These are phyloP conservation scores for Pyricularia sp. DNA, from an alignment of 2,329 filamentous ascomycete genomes.

Conservation along the genomic window DNA sequence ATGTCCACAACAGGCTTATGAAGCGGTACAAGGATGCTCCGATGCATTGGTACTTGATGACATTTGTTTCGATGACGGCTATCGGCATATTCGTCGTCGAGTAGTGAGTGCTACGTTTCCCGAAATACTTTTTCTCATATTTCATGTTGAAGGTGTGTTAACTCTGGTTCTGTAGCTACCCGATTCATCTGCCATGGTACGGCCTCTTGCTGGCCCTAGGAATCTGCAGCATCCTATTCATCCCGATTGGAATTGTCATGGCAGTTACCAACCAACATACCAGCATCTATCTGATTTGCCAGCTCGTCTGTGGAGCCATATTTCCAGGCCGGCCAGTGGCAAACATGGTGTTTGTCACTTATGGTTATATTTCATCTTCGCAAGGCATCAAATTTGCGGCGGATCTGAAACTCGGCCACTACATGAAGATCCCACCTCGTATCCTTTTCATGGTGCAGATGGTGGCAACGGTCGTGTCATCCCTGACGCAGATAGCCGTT, in stretches of 20 bases:
- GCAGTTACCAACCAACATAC: constrained; percentile 85
- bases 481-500: constrained; percentile 71
- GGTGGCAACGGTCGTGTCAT: constrained; percentile 65
- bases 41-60: constrained; percentile 69
- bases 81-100: constrained; percentile 79
- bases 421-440: constrained; percentile 80
- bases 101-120: constrained; percentile 46
- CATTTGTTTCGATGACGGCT: constrained; percentile 65
- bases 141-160: background rate
- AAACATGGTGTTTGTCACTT: constrained; percentile 91
- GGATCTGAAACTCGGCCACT: constrained; percentile 79
- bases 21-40: constrained; percentile 73
- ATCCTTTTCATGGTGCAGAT: constrained; percentile 73
- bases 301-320: constrained; percentile 71
- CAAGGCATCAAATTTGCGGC: constrained; percentile 85
- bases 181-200: constrained; percentile 78
- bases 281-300: constrained; percentile 78
- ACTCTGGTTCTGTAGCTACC: constrained; percentile 43
- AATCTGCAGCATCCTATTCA: constrained; percentile 74
- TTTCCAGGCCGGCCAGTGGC: constrained; percentile 81
- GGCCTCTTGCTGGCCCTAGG: constrained; percentile 69
- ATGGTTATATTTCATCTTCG: constrained; percentile 80
- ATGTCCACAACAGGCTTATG: constrained; percentile 82
- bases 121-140: no score
- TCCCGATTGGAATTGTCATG: constrained; percentile 89